Evolutionary conservation across 2,329 filamentous ascomycete species (phyloP), one percentile per base, ranked within the genome.

Genomic region (Talaromyces sp.): DNA sequence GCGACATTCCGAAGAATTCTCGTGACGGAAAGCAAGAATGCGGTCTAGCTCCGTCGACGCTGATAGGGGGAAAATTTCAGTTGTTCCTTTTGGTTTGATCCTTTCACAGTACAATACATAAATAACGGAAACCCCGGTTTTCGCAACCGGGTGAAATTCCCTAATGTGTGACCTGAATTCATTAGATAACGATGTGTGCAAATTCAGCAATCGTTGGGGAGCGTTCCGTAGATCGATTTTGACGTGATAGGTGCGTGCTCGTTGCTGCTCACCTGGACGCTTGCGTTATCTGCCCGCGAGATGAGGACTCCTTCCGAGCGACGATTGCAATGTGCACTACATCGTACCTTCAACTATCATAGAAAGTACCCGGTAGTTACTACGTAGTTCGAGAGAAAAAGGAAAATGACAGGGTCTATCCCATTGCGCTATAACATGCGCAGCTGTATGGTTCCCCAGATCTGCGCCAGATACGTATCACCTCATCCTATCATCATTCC

Each of bases 401-500:
- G 28, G 8, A 50, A 25, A 46, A 28, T 16, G 46, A 14, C 46
- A 50, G 46, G 23, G 46, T 28, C 14, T 50, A n/a, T 37, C n/a
- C 6, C 7, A 25, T 25, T 46, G 40, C 40, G 40, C 40, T 50
- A 48, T 48, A 50, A 50, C 11, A 50, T 31, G 46, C 46, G 46
- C 23, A 28, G 25, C 46, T 42, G 46, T 37, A 59, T 33, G 35
- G 50, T 61, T 61, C 58, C 62, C 62, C 62, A 63, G 58, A 62
- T 59, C 37, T 50, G 18, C 60, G 39, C 23, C 25, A 40, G 46
- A 55, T 33, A n/a, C n/a, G n/a, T n/a, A 64, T 64, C 62, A 64
- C 62, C 62, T 64, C 62, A 64, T 62, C 58, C 33, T 50, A 64
- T 61, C 62, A 62, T 64, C 58, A 64, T 63, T 35, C 46, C 4